Conservation (phyloP, 2,329 filamentous ascomycete genomes). For the Colletotrichum lentis region DNA sequence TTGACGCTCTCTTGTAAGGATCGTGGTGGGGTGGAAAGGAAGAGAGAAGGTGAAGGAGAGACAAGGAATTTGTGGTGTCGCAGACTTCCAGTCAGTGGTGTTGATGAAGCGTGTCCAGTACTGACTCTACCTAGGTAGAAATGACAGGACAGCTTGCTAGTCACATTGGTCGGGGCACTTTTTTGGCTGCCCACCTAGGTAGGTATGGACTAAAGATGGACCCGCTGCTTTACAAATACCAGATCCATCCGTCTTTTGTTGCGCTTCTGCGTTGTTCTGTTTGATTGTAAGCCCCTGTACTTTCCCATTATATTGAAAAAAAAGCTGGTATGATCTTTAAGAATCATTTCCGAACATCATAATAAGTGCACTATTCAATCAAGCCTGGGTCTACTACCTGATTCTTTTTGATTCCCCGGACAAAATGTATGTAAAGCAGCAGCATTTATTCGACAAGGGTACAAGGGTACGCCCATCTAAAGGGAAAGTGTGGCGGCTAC, state of each 20-base stretch:
- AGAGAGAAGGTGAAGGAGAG: conserved; percentile 26
- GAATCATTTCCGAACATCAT: too few species aligned
- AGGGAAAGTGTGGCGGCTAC: conserved; percentile 33
- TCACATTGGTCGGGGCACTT: conserved; percentile 33
- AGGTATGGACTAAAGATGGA: conserved; percentile 23
- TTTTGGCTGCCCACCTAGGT: conserved; percentile 34
- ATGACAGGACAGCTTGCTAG: conserved; percentile 37
- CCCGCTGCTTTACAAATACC: conserved; percentile 31
- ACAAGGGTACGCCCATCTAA: conserved; percentile 15
- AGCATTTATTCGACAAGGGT: conserved; percentile 3
- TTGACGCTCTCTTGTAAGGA: conserved; percentile 30
- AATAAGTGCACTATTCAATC: too few species aligned
- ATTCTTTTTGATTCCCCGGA: too few species aligned
- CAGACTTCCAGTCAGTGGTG: conserved; percentile 15
- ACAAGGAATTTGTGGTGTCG: conserved; percentile 33
- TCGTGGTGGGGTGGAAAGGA: conserved; percentile 21
- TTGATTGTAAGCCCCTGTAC: not conserved
- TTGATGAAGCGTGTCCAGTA: conserved; percentile 38
- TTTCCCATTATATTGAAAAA: too few species aligned
- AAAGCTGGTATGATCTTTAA: too few species aligned
- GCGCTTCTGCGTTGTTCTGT: not conserved
- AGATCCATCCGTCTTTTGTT: not conserved
- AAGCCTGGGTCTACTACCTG: too few species aligned
- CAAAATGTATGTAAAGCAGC: conserved; percentile 27
- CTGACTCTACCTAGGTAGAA: conserved; percentile 3